Conservation (phyloP, 352 stramenopile species). For the Saprolegnia parasitica region DNA sequence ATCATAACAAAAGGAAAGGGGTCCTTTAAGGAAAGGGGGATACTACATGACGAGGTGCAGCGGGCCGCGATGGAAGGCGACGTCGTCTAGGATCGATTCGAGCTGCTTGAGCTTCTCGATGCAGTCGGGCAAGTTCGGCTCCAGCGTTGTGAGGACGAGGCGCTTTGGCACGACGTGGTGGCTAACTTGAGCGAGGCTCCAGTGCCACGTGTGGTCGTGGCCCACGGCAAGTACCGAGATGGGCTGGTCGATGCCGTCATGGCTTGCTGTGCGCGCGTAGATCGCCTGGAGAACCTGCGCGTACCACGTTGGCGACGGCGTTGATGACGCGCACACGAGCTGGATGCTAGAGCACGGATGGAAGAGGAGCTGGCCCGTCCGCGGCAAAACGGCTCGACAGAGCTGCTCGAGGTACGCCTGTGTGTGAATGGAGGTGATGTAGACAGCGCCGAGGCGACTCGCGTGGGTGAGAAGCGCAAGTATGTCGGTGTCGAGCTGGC, state of each 20-base stretch:
- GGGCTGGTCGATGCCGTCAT: not conserved
- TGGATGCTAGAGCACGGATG: not conserved
- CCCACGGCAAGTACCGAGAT: not conserved
- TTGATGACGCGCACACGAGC: not conserved
- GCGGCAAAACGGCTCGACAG: not conserved
- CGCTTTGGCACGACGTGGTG: not conserved
- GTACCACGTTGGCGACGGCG: not conserved
- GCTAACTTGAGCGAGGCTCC: not conserved
- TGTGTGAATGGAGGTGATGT: not conserved
- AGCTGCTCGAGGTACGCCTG: slow-evolving; percentile 11
- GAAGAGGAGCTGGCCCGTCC: slow-evolving; percentile 2
- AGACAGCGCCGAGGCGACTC: slow-evolving; percentile 2
- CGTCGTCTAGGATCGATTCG: not conserved
- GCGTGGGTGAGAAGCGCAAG: not conserved
- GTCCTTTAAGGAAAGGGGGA: not conserved
- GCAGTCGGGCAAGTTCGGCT: slow-evolving; percentile 5
- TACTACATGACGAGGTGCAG: not conserved
- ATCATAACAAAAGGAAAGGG: not conserved
- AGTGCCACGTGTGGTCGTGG: slow-evolving; percentile 9
- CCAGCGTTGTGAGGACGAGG: not conserved
- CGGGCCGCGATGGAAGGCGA: not conserved
- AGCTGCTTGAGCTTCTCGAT: slow-evolving; percentile 17
- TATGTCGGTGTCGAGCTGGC: slow-evolving; percentile 1
- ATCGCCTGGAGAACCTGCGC: slow-evolving; percentile 7
- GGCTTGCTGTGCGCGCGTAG: not conserved